Evolutionary conservation across 345 rosid genomes (phyloP), one percentile per base, ranked within the genome.

Genomic region (Camelina hispida): DNA sequence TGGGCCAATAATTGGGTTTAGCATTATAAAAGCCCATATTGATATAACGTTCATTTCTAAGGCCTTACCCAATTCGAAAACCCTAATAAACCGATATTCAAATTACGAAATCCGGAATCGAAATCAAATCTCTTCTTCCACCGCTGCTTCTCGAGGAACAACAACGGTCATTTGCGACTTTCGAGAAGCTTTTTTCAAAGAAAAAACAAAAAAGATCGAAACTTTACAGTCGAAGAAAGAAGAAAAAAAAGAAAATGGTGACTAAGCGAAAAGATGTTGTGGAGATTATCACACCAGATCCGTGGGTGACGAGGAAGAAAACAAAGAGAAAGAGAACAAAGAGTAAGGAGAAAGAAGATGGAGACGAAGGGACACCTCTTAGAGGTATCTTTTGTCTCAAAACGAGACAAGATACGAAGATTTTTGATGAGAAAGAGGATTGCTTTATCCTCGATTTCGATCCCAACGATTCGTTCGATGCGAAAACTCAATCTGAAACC

Each of bases 391-490:
- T 75, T 28, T 82, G 85, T 68, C 68, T 84, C 3, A 85, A 76
- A 37, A 66, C 5, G 5, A 76, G 63, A 48, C 17, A 16, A 4
- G 83, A 84, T 58, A 22, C 81, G 68, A 73, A 68, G 50, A 67
- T 53, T 5, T 28, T 79, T 28, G 90, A 89, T 15, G 80, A 82
- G 35, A 67, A 7, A 13, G 85, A 87, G 32, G 92, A 84, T 52
- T 87, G 90, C 57, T 83, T 86, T 30, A 83, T 87, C 35, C 85
- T 86, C 22, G 89, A 85, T 72, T 91, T 86, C 54, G 82, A 88
- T 73, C 91, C 91, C 5, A 73, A 47, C 34, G 87, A 84, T 2
- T 64, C 85, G 1, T 75, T 61, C 30, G 74, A 76, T 23, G 20
- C 16, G 4, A 5, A 3, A n/a, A 56, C 56, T 8, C 51, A 65